Evolutionary conservation across 176 grass and related monocot species (phyloP).

Genomic region (Rhipidocladum racemiflorum): DNA sequence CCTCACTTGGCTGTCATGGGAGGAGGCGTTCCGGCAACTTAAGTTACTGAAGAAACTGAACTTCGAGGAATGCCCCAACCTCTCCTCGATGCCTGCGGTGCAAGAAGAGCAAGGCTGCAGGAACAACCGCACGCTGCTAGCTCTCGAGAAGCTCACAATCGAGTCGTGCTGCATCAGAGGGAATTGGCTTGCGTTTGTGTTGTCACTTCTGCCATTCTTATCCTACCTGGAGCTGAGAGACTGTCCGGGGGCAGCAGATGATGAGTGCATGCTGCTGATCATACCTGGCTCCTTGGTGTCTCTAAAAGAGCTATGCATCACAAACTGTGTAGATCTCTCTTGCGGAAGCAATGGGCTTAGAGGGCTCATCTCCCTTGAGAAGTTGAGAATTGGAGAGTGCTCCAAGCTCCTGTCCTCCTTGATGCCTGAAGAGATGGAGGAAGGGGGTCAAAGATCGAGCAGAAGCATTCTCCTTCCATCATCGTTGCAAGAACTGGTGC

Average conservation of each 20-base stretch:
- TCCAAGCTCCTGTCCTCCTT: conserved; percentile 22
- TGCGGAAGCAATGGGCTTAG: conserved; percentile 17
- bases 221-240: conserved; percentile 1
- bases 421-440: conserved; percentile 1
- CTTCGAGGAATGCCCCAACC: background rate
- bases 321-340: background rate
- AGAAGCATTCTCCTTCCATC: conserved; percentile 20
- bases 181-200: conserved; percentile 8
- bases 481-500: background rate
- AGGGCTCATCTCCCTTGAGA: conserved; percentile 25
- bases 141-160: conserved; percentile 24
- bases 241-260: conserved; percentile 6
- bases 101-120: conserved; percentile 14
- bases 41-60: conserved; percentile 18
- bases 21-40: conserved; percentile 2
- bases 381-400: conserved; percentile 4
- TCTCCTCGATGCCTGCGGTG: background rate
- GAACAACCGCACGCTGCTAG: background rate
- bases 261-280: conserved; percentile 11
- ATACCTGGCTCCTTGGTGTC: background rate
- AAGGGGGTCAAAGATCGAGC: background rate
- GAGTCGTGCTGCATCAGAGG: conserved; percentile 15
- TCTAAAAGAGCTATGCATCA: conserved; percentile 9
- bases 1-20: conserved; percentile 16
- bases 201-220: conserved; percentile 12